These are phyloP conservation scores for Abortiporus biennis DNA, from an alignment of 1,284 basidiomycete genomes.

Conservation along the genomic window DNA sequence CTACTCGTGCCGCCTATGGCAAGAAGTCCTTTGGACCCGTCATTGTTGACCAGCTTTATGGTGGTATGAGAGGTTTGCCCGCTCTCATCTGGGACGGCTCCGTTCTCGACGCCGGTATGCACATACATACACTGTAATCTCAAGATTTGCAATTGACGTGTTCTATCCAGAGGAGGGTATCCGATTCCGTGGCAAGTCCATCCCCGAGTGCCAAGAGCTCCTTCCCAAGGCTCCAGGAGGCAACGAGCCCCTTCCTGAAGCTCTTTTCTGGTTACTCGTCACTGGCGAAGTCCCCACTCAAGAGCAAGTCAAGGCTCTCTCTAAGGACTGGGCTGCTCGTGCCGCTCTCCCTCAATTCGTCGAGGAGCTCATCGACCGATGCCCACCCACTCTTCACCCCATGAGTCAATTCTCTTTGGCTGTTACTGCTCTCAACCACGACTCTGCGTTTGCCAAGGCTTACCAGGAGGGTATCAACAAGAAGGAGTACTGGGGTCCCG, in stretches of 20 bases:
- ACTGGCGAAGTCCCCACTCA: constrained; percentile 90
- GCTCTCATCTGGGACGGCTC: constrained; percentile 94
- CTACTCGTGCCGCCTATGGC: constrained; percentile 77
- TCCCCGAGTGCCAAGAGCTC: constrained; percentile 81
- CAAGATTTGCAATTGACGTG: constrained; percentile 2
- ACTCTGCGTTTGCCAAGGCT: constrained; percentile 95
- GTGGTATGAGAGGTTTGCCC: constrained; percentile 90
- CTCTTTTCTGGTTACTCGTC: constrained; percentile 92
- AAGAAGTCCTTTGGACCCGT: constrained; percentile 89
- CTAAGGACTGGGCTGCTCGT: constrained; percentile 89
- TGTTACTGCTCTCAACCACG: constrained; percentile 93
- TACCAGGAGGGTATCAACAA: constrained; percentile 92
- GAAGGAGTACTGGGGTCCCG: constrained; percentile 96
- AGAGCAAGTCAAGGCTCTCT: constrained; percentile 82
- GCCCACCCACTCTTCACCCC: constrained; percentile 90
- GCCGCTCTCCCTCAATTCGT: constrained; percentile 87
- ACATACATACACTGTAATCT: background rate
- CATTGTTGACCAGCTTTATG: constrained; percentile 87
- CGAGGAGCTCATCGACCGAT: constrained; percentile 90
- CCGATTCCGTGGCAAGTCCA: constrained; percentile 91
- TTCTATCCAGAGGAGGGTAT: constrained; percentile 79
- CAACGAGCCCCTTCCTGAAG: constrained; percentile 88
- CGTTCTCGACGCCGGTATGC: constrained; percentile 81
- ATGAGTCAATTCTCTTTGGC: constrained; percentile 97
- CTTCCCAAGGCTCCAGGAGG: constrained; percentile 89